Conservation (phyloP, 768 basidiomycete genomes). For the Gloeophyllum trabeum region DNA sequence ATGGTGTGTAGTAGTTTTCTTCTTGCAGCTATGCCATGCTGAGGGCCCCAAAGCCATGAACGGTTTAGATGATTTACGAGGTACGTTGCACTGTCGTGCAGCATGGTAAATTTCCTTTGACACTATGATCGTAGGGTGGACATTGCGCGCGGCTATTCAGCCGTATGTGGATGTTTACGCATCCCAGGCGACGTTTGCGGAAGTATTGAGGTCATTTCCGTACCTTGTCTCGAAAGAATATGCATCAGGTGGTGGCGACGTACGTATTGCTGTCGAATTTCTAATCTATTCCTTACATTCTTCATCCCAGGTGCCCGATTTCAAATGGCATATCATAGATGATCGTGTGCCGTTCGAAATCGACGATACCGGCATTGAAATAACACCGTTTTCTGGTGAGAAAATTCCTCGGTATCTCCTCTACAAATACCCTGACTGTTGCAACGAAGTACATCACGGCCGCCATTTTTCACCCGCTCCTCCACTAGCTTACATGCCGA, state of each 20-base stretch:
- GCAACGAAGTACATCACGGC: conserved; percentile 56
- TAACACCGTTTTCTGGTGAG: conserved; percentile 54
- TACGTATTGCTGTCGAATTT: conserved; percentile 17
- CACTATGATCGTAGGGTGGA: conserved; percentile 47
- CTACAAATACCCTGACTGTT: conserved; percentile 1
- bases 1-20: conserved; percentile 49
- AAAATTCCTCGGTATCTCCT: conserved; percentile 1
- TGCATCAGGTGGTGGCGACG: conserved; percentile 75
- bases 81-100: conserved; percentile 23
- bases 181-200: conserved; percentile 50
- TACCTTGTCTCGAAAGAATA: conserved; percentile 70
- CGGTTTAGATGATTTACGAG: conserved; percentile 82
- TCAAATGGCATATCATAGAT: conserved; percentile 74
- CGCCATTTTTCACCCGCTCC: conserved; percentile 40
- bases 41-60: conserved; percentile 62
- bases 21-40: no score
- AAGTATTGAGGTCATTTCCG: conserved; percentile 65
- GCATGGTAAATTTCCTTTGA: conserved; percentile 4
- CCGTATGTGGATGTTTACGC: conserved; percentile 65
- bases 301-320: conserved; percentile 56
- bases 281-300: not conserved
- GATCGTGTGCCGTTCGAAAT: conserved; percentile 61
- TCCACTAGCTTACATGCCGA: conserved; percentile 26
- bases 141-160: conserved; percentile 53
- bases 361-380: conserved; percentile 43